These are phyloP conservation scores for Boletus rubescentipes DNA, from an alignment of 768 basidiomycete species.

Conservation along the genomic window DNA sequence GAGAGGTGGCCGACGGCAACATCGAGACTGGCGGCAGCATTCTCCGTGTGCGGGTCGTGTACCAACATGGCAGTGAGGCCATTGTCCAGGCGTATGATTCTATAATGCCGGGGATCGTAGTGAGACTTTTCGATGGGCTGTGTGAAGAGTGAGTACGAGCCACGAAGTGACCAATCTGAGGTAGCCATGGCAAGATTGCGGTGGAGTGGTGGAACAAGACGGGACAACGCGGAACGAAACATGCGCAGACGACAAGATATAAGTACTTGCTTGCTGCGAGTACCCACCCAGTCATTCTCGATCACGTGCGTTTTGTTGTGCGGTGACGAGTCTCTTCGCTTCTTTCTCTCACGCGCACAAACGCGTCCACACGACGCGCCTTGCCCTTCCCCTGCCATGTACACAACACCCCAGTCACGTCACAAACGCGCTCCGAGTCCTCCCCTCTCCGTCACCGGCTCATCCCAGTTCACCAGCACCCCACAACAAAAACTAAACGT, in stretches of 20 bases:
- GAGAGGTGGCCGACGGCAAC: conserved; percentile 92
- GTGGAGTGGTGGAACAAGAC: neutral
- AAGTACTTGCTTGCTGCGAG: too few species aligned
- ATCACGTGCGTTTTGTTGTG: conserved; percentile 13
- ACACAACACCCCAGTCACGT: conserved; percentile 25
- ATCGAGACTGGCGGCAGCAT: conserved; percentile 91
- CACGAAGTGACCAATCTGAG: conserved; percentile 21
- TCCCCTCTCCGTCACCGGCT: conserved; percentile 32
- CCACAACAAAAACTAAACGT: conserved; percentile 57
- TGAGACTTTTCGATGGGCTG: conserved; percentile 66
- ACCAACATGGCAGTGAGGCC: conserved; percentile 85
- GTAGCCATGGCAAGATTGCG: conserved; percentile 24
- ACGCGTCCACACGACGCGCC: conserved; percentile 25
- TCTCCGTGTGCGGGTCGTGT: conserved; percentile 84
- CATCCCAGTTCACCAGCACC: conserved; percentile 46
- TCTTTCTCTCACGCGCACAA: conserved; percentile 12
- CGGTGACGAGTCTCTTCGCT: neutral
- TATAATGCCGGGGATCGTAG: conserved; percentile 79
- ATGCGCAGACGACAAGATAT: neutral
- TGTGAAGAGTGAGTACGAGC: conserved; percentile 52
- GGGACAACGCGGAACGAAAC: conserved; percentile 14
- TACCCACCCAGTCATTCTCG: conserved; percentile 25
- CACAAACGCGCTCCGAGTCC: conserved; percentile 33
- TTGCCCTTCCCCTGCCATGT: conserved; percentile 8
- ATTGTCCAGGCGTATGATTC: conserved; percentile 82